A percentile compares a stretch with the other conserved stretches of the same genome.
Conservation (phyloP, 352 stramenopile genomes). For the Phytophthora tubulina region DNA sequence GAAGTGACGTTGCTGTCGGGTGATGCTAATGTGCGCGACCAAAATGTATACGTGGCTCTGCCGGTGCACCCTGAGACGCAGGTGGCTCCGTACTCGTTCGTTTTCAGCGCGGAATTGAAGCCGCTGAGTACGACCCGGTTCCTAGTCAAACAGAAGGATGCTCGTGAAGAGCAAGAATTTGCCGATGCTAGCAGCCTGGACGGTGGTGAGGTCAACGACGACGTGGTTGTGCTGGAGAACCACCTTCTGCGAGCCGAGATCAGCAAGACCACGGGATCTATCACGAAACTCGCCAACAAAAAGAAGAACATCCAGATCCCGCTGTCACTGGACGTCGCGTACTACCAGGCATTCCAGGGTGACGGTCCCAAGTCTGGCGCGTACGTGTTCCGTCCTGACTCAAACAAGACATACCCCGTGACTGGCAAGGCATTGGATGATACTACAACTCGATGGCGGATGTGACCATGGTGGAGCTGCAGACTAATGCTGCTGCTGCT, state of each 20-base stretch:
- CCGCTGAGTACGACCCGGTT: slow-evolving; percentile 63
- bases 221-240: slow-evolving; percentile 72
- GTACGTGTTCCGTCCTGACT: slow-evolving; percentile 96
- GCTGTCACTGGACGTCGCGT: slow-evolving; percentile 57
- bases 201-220: slow-evolving; percentile 1
- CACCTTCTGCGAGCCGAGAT: slow-evolving; percentile 65
- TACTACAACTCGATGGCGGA: slow-evolving; percentile 15
- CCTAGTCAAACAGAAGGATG: slow-evolving; percentile 55
- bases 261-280: slow-evolving; percentile 56
- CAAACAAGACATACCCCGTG: slow-evolving; percentile 66
- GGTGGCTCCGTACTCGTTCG: slow-evolving; percentile 68
- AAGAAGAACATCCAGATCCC: slow-evolving; percentile 70
- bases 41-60: slow-evolving; percentile 65
- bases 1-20: slow-evolving; percentile 53
- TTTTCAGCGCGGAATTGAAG: slow-evolving; percentile 71
- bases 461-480: slow-evolving; percentile 59
- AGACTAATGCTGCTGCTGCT: slow-evolving; percentile 37
- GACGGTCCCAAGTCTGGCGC: slow-evolving; percentile 92
- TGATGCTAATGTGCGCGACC: slow-evolving; percentile 42
- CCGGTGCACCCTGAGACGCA: slow-evolving; percentile 61
- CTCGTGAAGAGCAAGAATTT: neutral
- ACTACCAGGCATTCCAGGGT: slow-evolving; percentile 75
- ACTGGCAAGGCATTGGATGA: slow-evolving; percentile 19
- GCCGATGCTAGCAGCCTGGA: slow-evolving; percentile 3
- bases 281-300: slow-evolving; percentile 80